Percentiles rank a stretch among this genome's conserved stretches.
These are phyloP conservation scores for Asclepias syriaca DNA, from an alignment of 257 asterid species.

Conservation along the genomic window DNA sequence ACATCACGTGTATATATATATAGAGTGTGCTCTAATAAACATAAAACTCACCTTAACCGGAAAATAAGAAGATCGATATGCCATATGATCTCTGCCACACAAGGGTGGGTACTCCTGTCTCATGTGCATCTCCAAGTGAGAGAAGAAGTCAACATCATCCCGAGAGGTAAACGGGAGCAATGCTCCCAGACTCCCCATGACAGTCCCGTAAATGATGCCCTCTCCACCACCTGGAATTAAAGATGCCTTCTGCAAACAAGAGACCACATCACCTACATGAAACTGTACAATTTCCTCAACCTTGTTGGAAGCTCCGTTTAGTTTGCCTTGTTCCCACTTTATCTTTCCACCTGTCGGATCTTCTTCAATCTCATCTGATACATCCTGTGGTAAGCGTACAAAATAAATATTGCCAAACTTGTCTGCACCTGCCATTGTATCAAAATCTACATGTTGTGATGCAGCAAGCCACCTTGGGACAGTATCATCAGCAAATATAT, in stretches of 20 bases:
- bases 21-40: neutral
- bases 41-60: conserved; percentile 72
- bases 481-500: conserved; percentile 96
- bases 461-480: conserved; percentile 98
- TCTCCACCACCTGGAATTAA: conserved; percentile 96
- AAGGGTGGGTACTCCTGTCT: conserved; percentile 97
- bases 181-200: conserved; percentile 96
- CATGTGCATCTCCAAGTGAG: conserved; percentile 99
- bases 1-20: neutral
- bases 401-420: conserved; percentile 91
- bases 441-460: conserved; percentile 82
- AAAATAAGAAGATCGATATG: conserved; percentile 91
- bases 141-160: conserved; percentile 96
- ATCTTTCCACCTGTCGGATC: conserved; percentile 99
- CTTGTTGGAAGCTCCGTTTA: conserved; percentile 98
- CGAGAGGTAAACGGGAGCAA: conserved; percentile 88
- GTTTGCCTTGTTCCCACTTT: conserved; percentile 99
- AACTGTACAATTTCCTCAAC: conserved; percentile 95
- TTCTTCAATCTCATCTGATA: conserved; percentile 97
- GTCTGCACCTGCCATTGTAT: conserved; percentile 97
- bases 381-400: conserved; percentile 93
- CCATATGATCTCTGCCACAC: conserved; percentile 99
- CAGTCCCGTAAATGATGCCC: conserved; percentile 87
- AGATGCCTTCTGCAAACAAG: conserved; percentile 86
- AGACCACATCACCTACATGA: conserved; percentile 90